Evolutionary conservation across 805 yeast genomes (phyloP).

Genomic region (Teunomyces funiuensis): DNA sequence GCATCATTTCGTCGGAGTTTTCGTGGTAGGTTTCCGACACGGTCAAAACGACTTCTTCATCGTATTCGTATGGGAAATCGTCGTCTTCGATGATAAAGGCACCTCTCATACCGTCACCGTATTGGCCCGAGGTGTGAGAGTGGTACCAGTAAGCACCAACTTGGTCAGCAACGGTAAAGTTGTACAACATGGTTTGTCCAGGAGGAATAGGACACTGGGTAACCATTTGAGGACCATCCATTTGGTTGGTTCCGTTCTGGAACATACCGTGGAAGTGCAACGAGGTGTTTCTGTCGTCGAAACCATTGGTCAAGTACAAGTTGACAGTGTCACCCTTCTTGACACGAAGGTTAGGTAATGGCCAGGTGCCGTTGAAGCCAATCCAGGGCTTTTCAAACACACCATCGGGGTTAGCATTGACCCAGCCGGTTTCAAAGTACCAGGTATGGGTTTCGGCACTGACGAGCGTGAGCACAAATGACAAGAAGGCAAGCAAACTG

Average conservation of each 20-base stretch:
- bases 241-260: constrained; percentile 67
- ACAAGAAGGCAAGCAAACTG: constrained; percentile 2
- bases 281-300: constrained; percentile 66
- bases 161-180: constrained; percentile 83
- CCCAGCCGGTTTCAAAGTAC: constrained; percentile 69
- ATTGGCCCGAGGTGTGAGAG: constrained; percentile 86
- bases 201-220: constrained; percentile 93
- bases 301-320: constrained; percentile 73
- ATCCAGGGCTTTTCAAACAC: constrained; percentile 52
- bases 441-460: constrained; percentile 55
- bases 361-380: constrained; percentile 73
- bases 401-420: constrained; percentile 70
- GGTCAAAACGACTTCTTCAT: constrained; percentile 70
- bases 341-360: constrained; percentile 83
- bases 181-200: constrained; percentile 70
- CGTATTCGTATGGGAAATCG: constrained; percentile 69
- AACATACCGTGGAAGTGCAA: constrained; percentile 94
- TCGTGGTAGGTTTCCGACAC: constrained; percentile 90
- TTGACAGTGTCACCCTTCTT: constrained; percentile 77
- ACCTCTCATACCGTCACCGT: constrained; percentile 91
- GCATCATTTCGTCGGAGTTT: constrained; percentile 48
- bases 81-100: constrained; percentile 72
- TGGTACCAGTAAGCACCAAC: constrained; percentile 97
- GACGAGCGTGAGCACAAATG: constrained; percentile 6
- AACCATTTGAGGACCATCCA: constrained; percentile 91